Percentiles rank a stretch among this genome's conserved stretches.
These are phyloP conservation scores for Amorphotheca resinae DNA, from an alignment of 495 filamentous ascomycete species.

Conservation along the genomic window DNA sequence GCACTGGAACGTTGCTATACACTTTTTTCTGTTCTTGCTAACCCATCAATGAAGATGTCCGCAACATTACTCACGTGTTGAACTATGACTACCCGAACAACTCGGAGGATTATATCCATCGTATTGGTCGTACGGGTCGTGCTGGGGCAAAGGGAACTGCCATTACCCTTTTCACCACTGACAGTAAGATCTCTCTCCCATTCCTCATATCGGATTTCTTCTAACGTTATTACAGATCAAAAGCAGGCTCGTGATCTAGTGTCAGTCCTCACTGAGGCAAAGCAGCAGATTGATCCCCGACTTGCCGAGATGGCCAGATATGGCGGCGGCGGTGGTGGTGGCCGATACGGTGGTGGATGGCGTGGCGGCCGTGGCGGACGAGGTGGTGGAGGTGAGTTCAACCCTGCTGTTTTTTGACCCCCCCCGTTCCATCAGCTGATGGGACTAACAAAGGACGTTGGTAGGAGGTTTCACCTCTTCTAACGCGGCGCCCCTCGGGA, in stretches of 20 bases:
- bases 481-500: constrained; percentile 50
- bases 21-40: constrained; percentile 53
- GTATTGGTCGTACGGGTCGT: constrained; percentile 95
- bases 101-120: constrained; percentile 98
- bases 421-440: constrained; percentile 21
- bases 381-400: constrained; percentile 31
- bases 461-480: constrained; percentile 43
- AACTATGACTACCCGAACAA: constrained; percentile 99
- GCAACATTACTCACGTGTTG: constrained; percentile 98
- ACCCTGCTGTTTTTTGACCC: neutral
- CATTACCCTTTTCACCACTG: constrained; percentile 96
- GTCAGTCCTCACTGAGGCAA: constrained; percentile 82
- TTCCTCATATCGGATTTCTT: neutral
- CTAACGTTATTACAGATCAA: constrained; percentile 47
- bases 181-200: constrained; percentile 59
- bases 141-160: constrained; percentile 86
- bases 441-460: constrained; percentile 24
- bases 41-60: constrained; percentile 87
- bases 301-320: constrained; percentile 93
- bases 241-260: constrained; percentile 97
- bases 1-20: constrained; percentile 45
- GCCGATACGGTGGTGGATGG: constrained; percentile 53
- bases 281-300: constrained; percentile 95
- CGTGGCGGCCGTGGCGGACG: constrained; percentile 55
- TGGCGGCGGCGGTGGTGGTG: constrained; percentile 66